Base-by-base conservation (phyloP, 306 rosid species). In the Malus sylvestris region DNA sequence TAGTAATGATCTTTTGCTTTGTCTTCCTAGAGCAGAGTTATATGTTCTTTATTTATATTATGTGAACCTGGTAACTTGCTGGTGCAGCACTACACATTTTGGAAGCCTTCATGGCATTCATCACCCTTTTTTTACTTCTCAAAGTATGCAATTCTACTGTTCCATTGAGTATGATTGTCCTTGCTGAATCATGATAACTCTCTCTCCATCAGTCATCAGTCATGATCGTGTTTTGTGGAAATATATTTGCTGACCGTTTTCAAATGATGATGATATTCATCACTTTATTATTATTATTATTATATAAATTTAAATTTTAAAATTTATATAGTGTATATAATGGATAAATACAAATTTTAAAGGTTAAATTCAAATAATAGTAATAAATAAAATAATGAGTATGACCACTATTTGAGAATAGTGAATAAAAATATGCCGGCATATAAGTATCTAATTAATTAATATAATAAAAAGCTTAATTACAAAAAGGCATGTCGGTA, bases 61-160 rank as follows among this genome's bases (percentile, higher is more conserved):
- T 49, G 15, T n/a, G 52, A 52, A 15, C 65, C 55, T 12, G 27
- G 3, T 55, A 67, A 52, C 57, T 11, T 4, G 8, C 55, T 15
- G 55, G 20, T 49, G 20, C 55, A 15, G 60, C 59, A 45, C 42
- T 16, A 15, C 73, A 27, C 73, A 49, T 45, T 42, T 23, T 10
- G 58, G 29, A 30, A 70, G 42, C 18, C 44, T 70, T 51, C 73
- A 27, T 70, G 42, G 60, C 42, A 33, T 40, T 68, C 69, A 60
- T 32, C 2, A 77, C 25, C 62, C 44, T 67, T 46, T 40, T 61
- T 6, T 58, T 11, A 0, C 42, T 29, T 62, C 40, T 63, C 76
- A 76, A 88, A 86, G 90, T 85, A 86, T 82, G 88, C 85, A 81
- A 84, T 79, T 85, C 80, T 72, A 88, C 88, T 88, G 75, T 87